Percentiles rank a stretch among this genome's conserved stretches.
Conservation (phyloP, 2,329 filamentous ascomycete species). For the Chaetomium olivaceum region DNA sequence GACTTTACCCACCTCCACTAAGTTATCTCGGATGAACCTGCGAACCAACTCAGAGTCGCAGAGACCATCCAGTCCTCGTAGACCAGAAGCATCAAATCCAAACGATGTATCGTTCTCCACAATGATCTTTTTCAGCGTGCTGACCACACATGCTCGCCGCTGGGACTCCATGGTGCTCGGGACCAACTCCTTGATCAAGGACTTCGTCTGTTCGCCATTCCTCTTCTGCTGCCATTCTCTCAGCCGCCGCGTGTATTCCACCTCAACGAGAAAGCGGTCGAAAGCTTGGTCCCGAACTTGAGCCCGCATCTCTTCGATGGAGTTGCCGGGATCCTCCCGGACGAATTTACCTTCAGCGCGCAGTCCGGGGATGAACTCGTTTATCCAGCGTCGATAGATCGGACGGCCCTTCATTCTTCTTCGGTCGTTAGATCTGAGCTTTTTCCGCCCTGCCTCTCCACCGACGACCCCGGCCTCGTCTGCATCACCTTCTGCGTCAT, state of each 20-base stretch:
- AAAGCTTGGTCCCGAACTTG: conserved; percentile 57
- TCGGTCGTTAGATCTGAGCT: conserved; percentile 57
- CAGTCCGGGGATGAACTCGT: conserved; percentile 62
- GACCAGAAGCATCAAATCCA: conserved; percentile 34
- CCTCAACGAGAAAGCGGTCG: conserved; percentile 45
- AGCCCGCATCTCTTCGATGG: conserved; percentile 41
- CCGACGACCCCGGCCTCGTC: conserved; percentile 22
- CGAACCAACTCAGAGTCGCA: conserved; percentile 46
- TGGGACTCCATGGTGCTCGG: conserved; percentile 32
- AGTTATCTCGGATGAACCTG: conserved; percentile 45
- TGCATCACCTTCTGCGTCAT: conserved; percentile 33
- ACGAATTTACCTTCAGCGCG: conserved; percentile 43
- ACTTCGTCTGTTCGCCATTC: conserved; percentile 44
- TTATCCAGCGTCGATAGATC: conserved; percentile 61
- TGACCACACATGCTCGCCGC: conserved; percentile 41
- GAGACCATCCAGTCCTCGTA: conserved; percentile 44
- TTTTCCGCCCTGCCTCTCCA: conserved; percentile 39
- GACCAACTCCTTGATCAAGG: conserved; percentile 33
- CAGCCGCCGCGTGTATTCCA: conserved; percentile 48
- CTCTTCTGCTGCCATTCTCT: conserved; percentile 44
- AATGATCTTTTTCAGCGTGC: conserved; percentile 53
- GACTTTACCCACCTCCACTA: conserved; percentile 39
- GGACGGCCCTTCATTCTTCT: conserved; percentile 56
- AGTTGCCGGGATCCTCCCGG: background rate
- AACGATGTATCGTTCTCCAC: conserved; percentile 47